Conservation (phyloP, 225 moss, liverwort and hornwort genomes). For the Rhytidiadelphus loreus region DNA sequence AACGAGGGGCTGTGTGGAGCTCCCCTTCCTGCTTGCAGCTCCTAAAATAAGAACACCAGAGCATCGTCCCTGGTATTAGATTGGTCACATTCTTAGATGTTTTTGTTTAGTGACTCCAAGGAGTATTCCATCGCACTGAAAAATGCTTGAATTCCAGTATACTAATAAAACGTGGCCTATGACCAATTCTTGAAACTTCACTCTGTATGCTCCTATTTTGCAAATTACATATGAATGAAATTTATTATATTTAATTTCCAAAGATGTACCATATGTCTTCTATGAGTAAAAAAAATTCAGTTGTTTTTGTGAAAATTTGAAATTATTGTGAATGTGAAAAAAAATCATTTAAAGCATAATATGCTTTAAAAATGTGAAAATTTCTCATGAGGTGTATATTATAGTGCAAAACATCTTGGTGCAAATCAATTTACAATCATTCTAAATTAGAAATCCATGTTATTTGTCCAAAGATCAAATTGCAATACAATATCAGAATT, state of each 20-base stretch:
- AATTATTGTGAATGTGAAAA: background rate
- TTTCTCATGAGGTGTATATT: background rate
- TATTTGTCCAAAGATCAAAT: background rate
- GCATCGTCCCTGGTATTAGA: background rate
- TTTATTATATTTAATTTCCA: background rate
- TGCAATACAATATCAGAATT: background rate
- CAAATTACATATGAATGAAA: background rate
- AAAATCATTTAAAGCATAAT: background rate
- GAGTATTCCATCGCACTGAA: too few species aligned
- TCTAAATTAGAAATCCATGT: background rate
- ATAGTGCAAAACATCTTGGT: too few species aligned
- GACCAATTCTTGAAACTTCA: background rate
- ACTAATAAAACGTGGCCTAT: too few species aligned
- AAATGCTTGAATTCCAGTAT: too few species aligned
- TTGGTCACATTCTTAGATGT: background rate
- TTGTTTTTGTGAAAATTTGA: background rate
- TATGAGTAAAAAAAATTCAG: background rate
- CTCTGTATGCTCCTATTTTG: background rate
- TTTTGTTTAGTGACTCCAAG: background rate
- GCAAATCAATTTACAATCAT: background rate
- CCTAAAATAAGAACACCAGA: background rate
- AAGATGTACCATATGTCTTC: background rate
- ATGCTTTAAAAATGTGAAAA: background rate
- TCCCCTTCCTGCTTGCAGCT: slow-evolving; percentile 12
- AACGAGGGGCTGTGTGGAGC: slow-evolving; percentile 30